A percentile compares a stretch with the other conserved stretches of the same genome.
Conservation (phyloP, 257 asterid species). For the Cynanchum wilfordii region DNA sequence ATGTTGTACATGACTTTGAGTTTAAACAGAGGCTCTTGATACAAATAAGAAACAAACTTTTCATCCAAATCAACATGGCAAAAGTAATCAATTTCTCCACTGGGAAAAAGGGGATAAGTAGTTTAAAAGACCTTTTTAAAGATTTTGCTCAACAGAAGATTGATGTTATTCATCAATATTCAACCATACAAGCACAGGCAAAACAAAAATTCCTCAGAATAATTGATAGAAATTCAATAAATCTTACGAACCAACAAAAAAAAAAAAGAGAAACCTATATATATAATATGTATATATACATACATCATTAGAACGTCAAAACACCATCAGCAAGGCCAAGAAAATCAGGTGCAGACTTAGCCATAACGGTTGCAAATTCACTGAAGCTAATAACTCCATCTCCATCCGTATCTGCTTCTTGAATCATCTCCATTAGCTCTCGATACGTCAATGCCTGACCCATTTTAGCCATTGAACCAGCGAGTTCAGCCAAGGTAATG, state of each 20-base stretch:
- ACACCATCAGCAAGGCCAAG: conserved; percentile 35
- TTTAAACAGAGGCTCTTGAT: no score
- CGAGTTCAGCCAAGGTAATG: conserved; percentile 83
- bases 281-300: neutral
- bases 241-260: neutral
- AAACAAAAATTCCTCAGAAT: neutral
- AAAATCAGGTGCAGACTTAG: conserved; percentile 64
- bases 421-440: conserved; percentile 77
- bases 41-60: neutral
- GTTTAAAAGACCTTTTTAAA: neutral
- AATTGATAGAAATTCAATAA: neutral
- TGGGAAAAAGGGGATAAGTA: neutral
- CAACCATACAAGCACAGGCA: neutral
- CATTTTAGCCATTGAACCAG: conserved; percentile 87
- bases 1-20: no score
- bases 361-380: conserved; percentile 67
- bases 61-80: neutral
- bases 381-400: conserved; percentile 76
- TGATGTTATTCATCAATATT: neutral
- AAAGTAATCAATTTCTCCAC: neutral
- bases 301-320: neutral
- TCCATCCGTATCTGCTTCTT: conserved; percentile 79
- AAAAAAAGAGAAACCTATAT: no score
- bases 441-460: conserved; percentile 79
- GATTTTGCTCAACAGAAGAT: neutral